Evolutionary conservation across 1,284 basidiomycete species (phyloP), one percentile per base, ranked within the genome.

Genomic region (Coniferiporia sulphurascens): DNA sequence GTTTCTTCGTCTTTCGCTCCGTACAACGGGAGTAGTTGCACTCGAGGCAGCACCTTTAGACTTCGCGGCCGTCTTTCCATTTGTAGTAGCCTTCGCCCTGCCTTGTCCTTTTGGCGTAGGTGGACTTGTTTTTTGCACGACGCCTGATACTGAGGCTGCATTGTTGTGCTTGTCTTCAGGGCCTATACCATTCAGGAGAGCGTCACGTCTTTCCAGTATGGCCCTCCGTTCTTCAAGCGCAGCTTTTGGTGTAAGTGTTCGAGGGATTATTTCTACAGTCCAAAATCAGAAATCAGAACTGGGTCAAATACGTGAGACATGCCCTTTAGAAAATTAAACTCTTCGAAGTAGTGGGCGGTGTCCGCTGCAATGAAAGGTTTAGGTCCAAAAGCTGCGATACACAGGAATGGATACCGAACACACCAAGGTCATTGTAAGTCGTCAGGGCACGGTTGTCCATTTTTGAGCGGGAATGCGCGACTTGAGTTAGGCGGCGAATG

Each of bases 311-410:
- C 34, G 58, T 49, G 41, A 34, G 19, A 64, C 72, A 46, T 66
- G 85, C 88, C 88, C 74, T 77, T 72, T 7, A 91, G 78, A 66
- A 89, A 89, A 72, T 78, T 80, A 64, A 87, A 86, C 66, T 87
- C 83, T 67, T 82, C 81, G 62, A 83, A 82, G 66, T 79, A 79
- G 60, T 79, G 76, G 6, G 82, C 77, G 4, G 82, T 80, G 48
- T 73, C 73, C 41, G 86, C 85, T 87, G 65, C 44, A 63, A 6
- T 27, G 27, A 43, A 58, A 57, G 3, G 56, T 53, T 68, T 51
- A 52, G 48, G 49, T 34, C 51, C 59, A 59, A 27, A 59, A 34
- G 41, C 59, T 8, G 34, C 48, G 46, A 22, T 55, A 38, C 36
- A 50, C 60, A 36, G 3, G 22, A 13, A 13, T 3, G 15, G 15